phyloP scores from a whole-genome alignment of 2,329 filamentous ascomycete species.

The Teratosphaeria viscida region DNA sequence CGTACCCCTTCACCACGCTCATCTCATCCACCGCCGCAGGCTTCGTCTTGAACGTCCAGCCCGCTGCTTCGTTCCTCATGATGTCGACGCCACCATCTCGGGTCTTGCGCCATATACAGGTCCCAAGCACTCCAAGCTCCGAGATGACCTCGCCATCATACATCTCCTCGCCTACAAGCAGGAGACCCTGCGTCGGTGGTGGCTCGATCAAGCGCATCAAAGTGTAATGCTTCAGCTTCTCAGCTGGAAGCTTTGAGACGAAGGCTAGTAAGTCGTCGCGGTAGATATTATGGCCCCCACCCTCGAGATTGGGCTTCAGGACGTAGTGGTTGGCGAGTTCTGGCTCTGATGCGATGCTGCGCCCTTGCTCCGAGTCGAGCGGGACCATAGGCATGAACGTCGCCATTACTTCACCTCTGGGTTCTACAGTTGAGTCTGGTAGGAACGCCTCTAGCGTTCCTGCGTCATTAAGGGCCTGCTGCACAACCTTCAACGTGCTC shows the following conservation, averaged over 20 bases:
- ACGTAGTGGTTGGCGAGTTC: constrained; percentile 23
- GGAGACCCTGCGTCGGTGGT: constrained; percentile 8
- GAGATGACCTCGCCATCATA: constrained; percentile 30
- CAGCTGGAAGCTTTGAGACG: constrained; percentile 17
- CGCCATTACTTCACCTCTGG: constrained; percentile 10
- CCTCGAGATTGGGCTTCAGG: constrained; percentile 36
- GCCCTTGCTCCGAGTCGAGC: constrained; percentile 24
- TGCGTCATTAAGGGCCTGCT: constrained; percentile 29
- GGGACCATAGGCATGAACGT: constrained; percentile 32
- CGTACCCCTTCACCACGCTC: constrained; percentile 39
- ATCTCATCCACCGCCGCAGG: constrained; percentile 32
- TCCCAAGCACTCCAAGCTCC: constrained; percentile 35
- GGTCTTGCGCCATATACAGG: constrained; percentile 27
- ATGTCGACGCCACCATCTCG: constrained; percentile 13
- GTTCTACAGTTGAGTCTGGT: constrained; percentile 8
- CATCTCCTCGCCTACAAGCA: neutral
- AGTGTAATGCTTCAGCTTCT: constrained; percentile 27
- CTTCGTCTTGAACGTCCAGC: constrained; percentile 39
- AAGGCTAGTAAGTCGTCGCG: constrained; percentile 28
- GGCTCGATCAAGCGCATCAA: constrained; percentile 34
- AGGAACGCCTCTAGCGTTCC: constrained; percentile 28
- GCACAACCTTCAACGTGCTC: constrained; percentile 35
- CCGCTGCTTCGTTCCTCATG: constrained; percentile 25
- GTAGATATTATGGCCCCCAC: constrained; percentile 35
- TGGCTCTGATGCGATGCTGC: constrained; percentile 16